Base-by-base conservation (phyloP, 2,329 filamentous ascomycete genomes). In the Trichoderma breve region DNA sequence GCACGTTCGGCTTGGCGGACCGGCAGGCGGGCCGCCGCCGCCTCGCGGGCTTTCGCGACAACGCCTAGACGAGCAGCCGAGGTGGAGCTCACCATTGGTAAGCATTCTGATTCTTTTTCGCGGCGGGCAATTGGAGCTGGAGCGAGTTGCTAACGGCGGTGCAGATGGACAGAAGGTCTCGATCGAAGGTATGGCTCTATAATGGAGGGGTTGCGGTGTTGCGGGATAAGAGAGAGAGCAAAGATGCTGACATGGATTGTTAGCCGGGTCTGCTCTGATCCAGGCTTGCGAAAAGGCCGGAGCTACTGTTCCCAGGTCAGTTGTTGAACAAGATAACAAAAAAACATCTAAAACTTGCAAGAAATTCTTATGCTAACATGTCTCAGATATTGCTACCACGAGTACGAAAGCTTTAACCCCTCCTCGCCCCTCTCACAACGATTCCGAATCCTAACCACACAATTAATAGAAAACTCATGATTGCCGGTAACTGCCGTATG, bases 401-500 rank as follows among this genome's bases (percentile, higher is more conserved):
- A 98, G 92, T 94, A 90, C 85, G 90, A 86, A 77, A 57, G 73
- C 74, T 73, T 71, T 36, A 53, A 43, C 53, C 28, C 61, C 14
- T 21, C 68, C 61, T 32, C 57, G 43, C 75, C 26, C 30, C 61
- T 70, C 57, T 39, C 36, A 12, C 74, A 75, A 55, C 72, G 57
- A 74, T 66, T 70, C 74, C 75, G 77, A 77, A 76, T 65, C 77
- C 77, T 78, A 75, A 73, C 70, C 79, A 87, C 81, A 77, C 77
- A 71, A 79, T 80, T 30, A 71, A 78, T 79, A 95, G 93, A 82
- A 98, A 99, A 86, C 89, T 99, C 77, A 94, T 97, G 92, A 97
- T 99, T 88, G 96, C 96, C 80, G 96, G 96, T 84, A 99, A 98
- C 85, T 99, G 96, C 84, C 94, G 96, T 86, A 99, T 99, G 96